Conservation (phyloP, 768 basidiomycete genomes). For the Amanita inopinata region DNA sequence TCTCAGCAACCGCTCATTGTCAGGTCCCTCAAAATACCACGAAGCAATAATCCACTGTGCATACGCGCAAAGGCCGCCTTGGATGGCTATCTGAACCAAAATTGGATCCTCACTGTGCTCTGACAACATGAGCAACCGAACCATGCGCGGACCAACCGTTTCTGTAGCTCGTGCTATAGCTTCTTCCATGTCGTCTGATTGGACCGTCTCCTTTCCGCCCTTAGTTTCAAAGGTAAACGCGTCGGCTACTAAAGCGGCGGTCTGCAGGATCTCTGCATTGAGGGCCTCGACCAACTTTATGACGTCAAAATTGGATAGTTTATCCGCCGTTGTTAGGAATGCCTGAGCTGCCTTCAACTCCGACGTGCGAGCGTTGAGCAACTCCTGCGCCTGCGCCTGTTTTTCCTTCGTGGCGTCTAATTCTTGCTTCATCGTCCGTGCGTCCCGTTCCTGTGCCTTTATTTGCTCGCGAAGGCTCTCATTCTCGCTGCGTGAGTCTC, state of each 20-base stretch:
- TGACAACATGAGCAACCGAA: conserved; percentile 26
- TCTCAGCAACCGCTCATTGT: conserved; percentile 33
- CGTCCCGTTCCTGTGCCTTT: conserved; percentile 11
- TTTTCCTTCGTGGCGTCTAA: conserved; percentile 14
- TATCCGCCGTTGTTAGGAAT: conserved; percentile 37
- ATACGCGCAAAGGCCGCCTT: conserved; percentile 35
- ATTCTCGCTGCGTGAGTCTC: conserved; percentile 2
- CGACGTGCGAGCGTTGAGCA: conserved; percentile 31
- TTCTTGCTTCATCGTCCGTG: conserved; percentile 14
- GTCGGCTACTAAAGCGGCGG: conserved; percentile 40
- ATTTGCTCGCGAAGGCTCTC: conserved; percentile 13
- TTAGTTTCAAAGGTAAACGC: conserved; percentile 22
- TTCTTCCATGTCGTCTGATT: conserved; percentile 18
- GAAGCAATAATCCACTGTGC: conserved; percentile 40
- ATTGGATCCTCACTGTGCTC: conserved; percentile 32
- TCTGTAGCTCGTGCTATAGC: conserved; percentile 21
- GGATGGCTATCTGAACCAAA: conserved; percentile 34
- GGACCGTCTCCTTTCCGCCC: conserved; percentile 11
- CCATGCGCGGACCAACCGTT: conserved; percentile 27
- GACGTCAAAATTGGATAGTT: conserved; percentile 39
- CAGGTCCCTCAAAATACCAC: conserved; percentile 42
- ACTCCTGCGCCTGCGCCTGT: conserved; percentile 16
- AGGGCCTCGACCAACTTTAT: conserved; percentile 34
- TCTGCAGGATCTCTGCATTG: conserved; percentile 43
- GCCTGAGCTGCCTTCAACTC: conserved; percentile 42